Base-by-base conservation (phyloP, 2,329 filamentous ascomycete genomes). In the Colletotrichum sp. region DNA sequence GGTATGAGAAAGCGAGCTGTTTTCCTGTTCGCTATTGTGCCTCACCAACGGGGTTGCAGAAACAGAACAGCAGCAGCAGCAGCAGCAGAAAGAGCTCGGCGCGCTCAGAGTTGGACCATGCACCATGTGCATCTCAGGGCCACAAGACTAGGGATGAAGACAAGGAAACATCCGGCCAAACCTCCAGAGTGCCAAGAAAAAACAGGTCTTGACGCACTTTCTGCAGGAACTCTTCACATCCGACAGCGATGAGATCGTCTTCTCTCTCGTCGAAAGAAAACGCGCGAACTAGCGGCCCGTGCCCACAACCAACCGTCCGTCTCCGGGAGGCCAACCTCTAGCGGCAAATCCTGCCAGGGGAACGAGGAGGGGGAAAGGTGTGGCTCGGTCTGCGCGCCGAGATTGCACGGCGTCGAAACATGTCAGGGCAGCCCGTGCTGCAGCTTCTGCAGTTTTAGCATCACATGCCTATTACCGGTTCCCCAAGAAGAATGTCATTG, bases 381-480 rank as follows among this genome's bases (percentile, higher is more conserved):
- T 68, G 60, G 70, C 74, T 76, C 74, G 74, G 71, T 18, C 70
- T 74, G 30, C 64, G 30, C 64, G 30, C 74, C 71, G 65, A 76
- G 34, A 65, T 69, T 65, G 36, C 74, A 65, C 30, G 65, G 59
- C 65, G 44, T 32, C 74, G 65, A 76, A 65, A 65, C 70, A 73
- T 74, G 65, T 69, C 70, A 76, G 21, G 64, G 57, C 70, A 24
- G 74, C 69, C 74, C 72, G 74, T 76, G 74, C 71, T 52, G 18
- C 3, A 52, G 68, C 68, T 34, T 63, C 57, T 52, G 44, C 32
- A 64, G 69, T 24, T n/a, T 34, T 21, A 44, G 44, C 28, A 24
- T 76, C 69, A 76, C 73, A 73, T 75, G 70, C 34, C 64, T 49
- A 39, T 52, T 21, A 24, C 49, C 70, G 64, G 69, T 28, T n/a